Base-by-base conservation (phyloP, 257 asterid genomes). In the Nicotiana sylvestris region DNA sequence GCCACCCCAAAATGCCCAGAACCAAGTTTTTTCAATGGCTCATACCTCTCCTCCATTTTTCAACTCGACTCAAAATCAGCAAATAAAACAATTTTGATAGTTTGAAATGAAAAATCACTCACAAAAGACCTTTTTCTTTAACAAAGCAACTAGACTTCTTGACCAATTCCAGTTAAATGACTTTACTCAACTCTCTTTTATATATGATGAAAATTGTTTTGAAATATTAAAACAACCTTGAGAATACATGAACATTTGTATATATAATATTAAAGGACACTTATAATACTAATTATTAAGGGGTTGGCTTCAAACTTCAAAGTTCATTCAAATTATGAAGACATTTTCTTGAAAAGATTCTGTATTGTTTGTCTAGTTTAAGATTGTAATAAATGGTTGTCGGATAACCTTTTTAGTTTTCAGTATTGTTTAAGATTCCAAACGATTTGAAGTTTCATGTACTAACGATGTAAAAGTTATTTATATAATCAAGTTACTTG, bases 1-100 rank as follows among this genome's bases (percentile, higher is more conserved):
- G 91, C 91, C 30, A 88, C 89, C 3, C 89, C 91, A 57, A 88
- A 88, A 72, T 88, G 86, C 61, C 91, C 91, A 69, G 89, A 76
- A 61, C 91, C 91, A 81, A 88, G 87, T 61, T 86, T 77, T 70
- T 88, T 88, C 85, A 88, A 77, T 55, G 85, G 87, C 84, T 88
- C 91, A 70, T 88, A 88, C 29, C 77, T 86, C 66, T 81, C 91
- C 82, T 88, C 91, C 91, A 88, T 88, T 43, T 39, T 6, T 6
- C 46, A 39, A 39, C 46, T 39, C 46, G 6, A 39, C 46, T 39
- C 9, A 39, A 39, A 39, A 57, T 17, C 62, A 57, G 0, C 62
- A 57, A 57, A 17, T 57, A 5, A 57, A 57, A 1, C 17, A 57
- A 5, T 57, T 57, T 57, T 17, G 62, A 57, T 17, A 57, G 1